phyloP scores from a whole-genome alignment of 441 rosid species.

The Flueggea neowawraea region DNA sequence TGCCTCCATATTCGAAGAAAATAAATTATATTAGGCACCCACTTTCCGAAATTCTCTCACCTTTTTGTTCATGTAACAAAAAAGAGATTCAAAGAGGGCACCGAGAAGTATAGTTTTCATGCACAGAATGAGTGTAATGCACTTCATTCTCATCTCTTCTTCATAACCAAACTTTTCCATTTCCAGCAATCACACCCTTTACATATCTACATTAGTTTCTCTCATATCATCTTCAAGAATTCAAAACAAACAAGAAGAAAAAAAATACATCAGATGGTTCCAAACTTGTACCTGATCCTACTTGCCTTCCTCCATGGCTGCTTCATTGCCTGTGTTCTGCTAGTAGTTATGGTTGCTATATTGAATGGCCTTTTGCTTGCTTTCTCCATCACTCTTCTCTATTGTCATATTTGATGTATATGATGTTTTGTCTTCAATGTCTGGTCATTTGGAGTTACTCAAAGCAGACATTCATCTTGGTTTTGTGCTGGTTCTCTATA shows the following conservation, averaged over 20 bases:
- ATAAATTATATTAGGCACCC: too few relatives aligned
- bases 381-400: conserved; percentile 22
- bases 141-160: conserved; percentile 37
- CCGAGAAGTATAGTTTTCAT: too few relatives aligned
- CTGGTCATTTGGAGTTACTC: conserved; percentile 1
- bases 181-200: not conserved
- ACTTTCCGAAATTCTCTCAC: too few relatives aligned
- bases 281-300: conserved; percentile 36
- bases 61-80: too few relatives aligned
- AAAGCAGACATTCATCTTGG: conserved; percentile 29
- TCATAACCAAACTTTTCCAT: not conserved
- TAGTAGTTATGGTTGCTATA: conserved; percentile 14
- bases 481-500: conserved; percentile 23
- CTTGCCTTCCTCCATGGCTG: conserved; percentile 25
- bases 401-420: conserved; percentile 26
- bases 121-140: conserved; percentile 30
- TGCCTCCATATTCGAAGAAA: too few relatives aligned
- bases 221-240: not conserved
- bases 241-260: too few relatives aligned
- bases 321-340: conserved; percentile 17
- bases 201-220: not conserved
- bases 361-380: conserved; percentile 19
- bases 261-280: conserved; percentile 12
- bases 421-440: not conserved
- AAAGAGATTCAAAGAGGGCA: too few relatives aligned